Percentiles rank a stretch among this genome's conserved stretches.
Evolutionary conservation across 768 basidiomycete species (phyloP).

Genomic region (Asterophora parasitica): DNA sequence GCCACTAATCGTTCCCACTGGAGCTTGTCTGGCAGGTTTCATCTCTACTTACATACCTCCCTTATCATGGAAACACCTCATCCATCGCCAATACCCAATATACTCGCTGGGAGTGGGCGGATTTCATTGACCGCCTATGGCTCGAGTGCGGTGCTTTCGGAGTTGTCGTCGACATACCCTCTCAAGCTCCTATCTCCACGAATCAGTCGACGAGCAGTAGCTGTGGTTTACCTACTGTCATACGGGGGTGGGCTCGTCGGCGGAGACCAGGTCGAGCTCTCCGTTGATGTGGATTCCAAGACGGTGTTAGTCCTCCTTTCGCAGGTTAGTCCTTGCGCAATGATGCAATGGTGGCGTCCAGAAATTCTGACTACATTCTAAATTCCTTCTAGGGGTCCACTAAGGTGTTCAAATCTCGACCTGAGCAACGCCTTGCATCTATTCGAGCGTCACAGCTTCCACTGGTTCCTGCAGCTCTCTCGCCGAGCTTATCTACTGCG

Average conservation of each 20-base stretch:
- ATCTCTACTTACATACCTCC: neutral
- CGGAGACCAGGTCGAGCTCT: constrained; percentile 68
- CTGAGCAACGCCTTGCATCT: constrained; percentile 52
- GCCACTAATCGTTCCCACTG: too few relatives aligned
- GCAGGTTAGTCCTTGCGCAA: constrained; percentile 52
- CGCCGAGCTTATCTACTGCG: constrained; percentile 7
- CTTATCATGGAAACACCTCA: constrained; percentile 12
- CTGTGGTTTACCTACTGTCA: constrained; percentile 71
- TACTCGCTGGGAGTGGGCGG: constrained; percentile 49
- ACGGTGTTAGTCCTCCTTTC: constrained; percentile 72
- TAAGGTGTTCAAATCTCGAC: constrained; percentile 86
- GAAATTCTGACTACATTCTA: neutral
- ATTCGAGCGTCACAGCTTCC: constrained; percentile 16
- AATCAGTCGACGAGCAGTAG: constrained; percentile 44
- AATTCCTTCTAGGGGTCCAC: constrained; percentile 67
- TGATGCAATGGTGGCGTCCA: neutral
- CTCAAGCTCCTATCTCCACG: constrained; percentile 82
- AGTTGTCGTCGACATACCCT: constrained; percentile 79
- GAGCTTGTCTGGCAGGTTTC: neutral
- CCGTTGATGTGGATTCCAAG: constrained; percentile 52
- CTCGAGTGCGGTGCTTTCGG: constrained; percentile 57
- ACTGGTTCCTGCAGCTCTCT: neutral
- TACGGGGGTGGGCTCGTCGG: constrained; percentile 93
- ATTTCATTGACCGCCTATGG: constrained; percentile 53
- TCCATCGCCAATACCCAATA: constrained; percentile 20